phyloP scores from a whole-genome alignment of 768 basidiomycete genomes.

The Daedaleopsis sinensis region DNA sequence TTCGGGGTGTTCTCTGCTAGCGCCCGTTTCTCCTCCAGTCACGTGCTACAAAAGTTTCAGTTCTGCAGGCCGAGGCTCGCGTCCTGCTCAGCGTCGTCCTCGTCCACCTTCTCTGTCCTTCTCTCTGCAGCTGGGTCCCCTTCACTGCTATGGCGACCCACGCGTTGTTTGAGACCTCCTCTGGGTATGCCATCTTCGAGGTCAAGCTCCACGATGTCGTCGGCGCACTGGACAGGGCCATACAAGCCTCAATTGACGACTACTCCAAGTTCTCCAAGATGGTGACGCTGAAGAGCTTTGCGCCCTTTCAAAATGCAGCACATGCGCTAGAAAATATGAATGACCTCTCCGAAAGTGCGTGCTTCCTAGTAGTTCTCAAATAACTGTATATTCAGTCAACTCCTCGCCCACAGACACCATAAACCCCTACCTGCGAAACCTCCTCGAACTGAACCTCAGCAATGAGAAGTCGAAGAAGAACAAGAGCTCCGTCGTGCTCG shows the following conservation, averaged over 20 bases:
- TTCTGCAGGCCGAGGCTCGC: neutral
- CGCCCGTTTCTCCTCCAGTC: neutral
- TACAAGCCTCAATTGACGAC: conserved; percentile 88
- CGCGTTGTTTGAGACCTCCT: conserved; percentile 90
- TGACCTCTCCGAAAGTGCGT: conserved; percentile 91
- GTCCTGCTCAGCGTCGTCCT: conserved; percentile 15
- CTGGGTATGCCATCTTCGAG: conserved; percentile 93
- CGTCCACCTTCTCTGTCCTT: conserved; percentile 3
- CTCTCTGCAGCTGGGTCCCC: neutral
- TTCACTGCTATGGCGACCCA: conserved; percentile 68
- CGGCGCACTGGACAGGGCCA: conserved; percentile 72
- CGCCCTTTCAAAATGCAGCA: conserved; percentile 91
- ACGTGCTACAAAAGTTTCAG: conserved; percentile 22
- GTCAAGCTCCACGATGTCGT: conserved; percentile 87
- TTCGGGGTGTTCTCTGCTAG: too few species aligned
- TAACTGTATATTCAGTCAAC: conserved; percentile 2
- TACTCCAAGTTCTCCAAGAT: conserved; percentile 89
- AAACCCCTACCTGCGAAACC: conserved; percentile 79
- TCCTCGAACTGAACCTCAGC: conserved; percentile 87
- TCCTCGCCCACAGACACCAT: conserved; percentile 61
- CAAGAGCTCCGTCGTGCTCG: conserved; percentile 62
- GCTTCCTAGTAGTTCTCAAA: neutral
- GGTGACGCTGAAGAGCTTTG: conserved; percentile 88
- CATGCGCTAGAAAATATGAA: conserved; percentile 95
- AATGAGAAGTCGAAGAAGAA: conserved; percentile 59